These are phyloP conservation scores for Apiotrichum akiyoshidainum DNA, from an alignment of 1,284 basidiomycete species.

Conservation along the genomic window DNA sequence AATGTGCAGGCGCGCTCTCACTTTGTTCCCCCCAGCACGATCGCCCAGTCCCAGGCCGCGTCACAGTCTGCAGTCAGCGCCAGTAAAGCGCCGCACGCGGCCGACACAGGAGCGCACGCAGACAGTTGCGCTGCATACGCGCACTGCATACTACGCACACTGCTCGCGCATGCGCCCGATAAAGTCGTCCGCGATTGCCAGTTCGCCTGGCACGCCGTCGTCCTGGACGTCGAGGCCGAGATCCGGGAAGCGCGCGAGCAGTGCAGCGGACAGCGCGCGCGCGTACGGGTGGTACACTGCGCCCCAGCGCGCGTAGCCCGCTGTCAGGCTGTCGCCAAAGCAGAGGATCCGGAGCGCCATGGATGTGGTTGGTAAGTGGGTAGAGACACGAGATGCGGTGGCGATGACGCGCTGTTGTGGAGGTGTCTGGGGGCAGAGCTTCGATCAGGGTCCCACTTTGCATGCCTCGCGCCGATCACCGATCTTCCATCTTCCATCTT, in stretches of 20 bases:
- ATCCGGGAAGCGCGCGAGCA: not conserved
- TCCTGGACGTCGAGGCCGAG: not conserved
- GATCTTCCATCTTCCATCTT: too few relatives aligned
- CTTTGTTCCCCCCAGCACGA: conserved; percentile 16
- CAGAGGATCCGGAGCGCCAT: conserved; percentile 9
- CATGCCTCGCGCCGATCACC: too few relatives aligned
- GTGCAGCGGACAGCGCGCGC: not conserved
- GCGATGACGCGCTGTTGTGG: too few relatives aligned
- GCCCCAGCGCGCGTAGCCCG: conserved; percentile 1
- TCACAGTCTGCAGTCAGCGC: not conserved
- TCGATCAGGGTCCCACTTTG: too few relatives aligned
- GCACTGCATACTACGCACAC: conserved; percentile 2
- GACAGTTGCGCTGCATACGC: not conserved
- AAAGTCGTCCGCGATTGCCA: not conserved
- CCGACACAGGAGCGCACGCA: too few relatives aligned
- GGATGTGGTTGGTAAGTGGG: too few relatives aligned
- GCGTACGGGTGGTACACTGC: conserved; percentile 7
- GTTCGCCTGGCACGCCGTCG: conserved; percentile 7
- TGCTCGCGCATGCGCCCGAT: not conserved
- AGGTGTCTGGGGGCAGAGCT: too few relatives aligned
- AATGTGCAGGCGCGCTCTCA: too few relatives aligned
- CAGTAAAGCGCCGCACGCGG: not conserved
- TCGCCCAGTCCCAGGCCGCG: conserved; percentile 6
- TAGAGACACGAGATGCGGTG: too few relatives aligned
- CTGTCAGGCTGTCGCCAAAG: conserved; percentile 13